Base-by-base conservation (phyloP, 176 grass and related monocot genomes). In the Raddia guianensis region DNA sequence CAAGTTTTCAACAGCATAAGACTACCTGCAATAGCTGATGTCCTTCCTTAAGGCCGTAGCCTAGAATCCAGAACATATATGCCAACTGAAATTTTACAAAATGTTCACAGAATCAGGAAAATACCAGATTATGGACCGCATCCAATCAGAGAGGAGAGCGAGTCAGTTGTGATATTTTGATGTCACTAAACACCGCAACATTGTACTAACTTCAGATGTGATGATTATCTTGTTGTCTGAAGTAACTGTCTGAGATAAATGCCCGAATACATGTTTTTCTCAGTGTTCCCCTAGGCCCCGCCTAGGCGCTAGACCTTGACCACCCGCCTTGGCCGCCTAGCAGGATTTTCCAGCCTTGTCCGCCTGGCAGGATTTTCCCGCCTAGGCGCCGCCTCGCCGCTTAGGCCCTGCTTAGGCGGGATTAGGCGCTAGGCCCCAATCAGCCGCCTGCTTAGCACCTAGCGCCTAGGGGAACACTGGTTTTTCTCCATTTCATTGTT, bases 41-140 rank as follows among this genome's bases (percentile, higher is more conserved):
- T 66, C 85, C 87, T 76, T 92, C 86, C 2, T 60, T 84, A 63
- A 91, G 89, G 66, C 78, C 78, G 58, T 91, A 91, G 63, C 89
- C 89, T 77, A 91, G 77, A 89, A 89, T 63, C 89, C 89, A 91
- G 68, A 91, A 91, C 86, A 91, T 91, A 85, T 81, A 91, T 15
- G 89, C 57, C 50, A 91, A 64, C 89, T 91, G 80, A 72, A 88
- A 81, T 71, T 70, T 84, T 42, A 53, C 16, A 91, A 34, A 40
- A 76, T 35, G 1, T 42, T 34, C 1, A 33, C 47, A 58, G 40
- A 16, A 65, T 87, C 33, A 77, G 72, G 72, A 19, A 64, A 55
- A 52, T 10, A 77, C 50, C 5, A 60, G 43, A 55, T 63, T 49
- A 35, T 59, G 42, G 57, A 58, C 32, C 72, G 32, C 58, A 59